A percentile compares a stretch with the other conserved stretches of the same genome.
Evolutionary conservation across 768 basidiomycete genomes (phyloP).

Genomic region (Pleurotus cornucopiae): DNA sequence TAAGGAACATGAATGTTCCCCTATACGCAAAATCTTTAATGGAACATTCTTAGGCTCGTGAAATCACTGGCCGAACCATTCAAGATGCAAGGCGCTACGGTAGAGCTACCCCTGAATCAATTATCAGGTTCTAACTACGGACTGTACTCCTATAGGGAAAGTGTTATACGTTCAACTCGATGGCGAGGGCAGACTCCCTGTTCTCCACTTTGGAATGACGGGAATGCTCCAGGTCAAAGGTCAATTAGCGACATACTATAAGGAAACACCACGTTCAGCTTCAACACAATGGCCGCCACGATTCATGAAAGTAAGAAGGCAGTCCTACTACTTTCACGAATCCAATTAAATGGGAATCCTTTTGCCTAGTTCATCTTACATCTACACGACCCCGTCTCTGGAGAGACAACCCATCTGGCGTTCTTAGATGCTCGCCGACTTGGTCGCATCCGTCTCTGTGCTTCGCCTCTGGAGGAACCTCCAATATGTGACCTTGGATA

Average conservation of each 20-base stretch:
- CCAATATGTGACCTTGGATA: conserved; percentile 74
- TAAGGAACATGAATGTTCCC: conserved; percentile 26
- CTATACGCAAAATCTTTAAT: background rate
- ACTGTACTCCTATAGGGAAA: conserved; percentile 39
- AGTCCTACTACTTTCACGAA: background rate
- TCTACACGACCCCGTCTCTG: conserved; percentile 34
- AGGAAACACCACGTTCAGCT: conserved; percentile 33
- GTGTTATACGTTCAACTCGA: conserved; percentile 64
- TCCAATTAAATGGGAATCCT: background rate
- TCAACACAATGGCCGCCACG: conserved; percentile 60
- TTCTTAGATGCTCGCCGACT: conserved; percentile 72
- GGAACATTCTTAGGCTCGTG: conserved; percentile 39
- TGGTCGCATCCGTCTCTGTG: conserved; percentile 62
- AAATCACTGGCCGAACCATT: conserved; percentile 46
- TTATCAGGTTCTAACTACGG: background rate
- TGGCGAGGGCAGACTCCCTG: conserved; percentile 57
- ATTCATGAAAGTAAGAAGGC: conserved; percentile 51
- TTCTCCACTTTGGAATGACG: conserved; percentile 84
- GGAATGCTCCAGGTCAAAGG: conserved; percentile 73
- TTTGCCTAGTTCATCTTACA: conserved; percentile 56
- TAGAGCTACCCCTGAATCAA: conserved; percentile 14
- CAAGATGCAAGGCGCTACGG: conserved; percentile 51
- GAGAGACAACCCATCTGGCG: conserved; percentile 49
- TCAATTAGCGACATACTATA: conserved; percentile 43
- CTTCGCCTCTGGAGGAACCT: conserved; percentile 53